phyloP scores from a whole-genome alignment of 2,329 filamentous ascomycete genomes.

The Raffaelea deltoideospora region DNA sequence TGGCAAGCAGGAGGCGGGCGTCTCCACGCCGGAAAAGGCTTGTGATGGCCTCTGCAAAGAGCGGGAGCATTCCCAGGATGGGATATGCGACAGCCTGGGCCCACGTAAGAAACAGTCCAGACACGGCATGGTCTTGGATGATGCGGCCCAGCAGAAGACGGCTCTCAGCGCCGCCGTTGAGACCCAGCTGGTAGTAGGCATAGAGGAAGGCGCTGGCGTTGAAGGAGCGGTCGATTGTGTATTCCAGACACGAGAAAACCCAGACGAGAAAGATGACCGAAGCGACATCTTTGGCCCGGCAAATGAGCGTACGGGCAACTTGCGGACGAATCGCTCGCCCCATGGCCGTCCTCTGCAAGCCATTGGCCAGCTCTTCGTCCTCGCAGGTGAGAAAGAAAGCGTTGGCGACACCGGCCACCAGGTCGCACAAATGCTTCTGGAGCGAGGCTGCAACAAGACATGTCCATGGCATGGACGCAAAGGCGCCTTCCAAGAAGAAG shows the following conservation, averaged over 20 bases:
- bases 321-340: neutral
- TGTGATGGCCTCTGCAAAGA: no score
- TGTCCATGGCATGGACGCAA: slow-evolving; percentile 9
- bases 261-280: slow-evolving; percentile 12
- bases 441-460: slow-evolving; percentile 1
- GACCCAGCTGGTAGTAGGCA: slow-evolving; percentile 3
- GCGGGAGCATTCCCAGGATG: no score
- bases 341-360: no score
- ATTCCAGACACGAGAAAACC: slow-evolving; percentile 15
- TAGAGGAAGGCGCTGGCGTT: slow-evolving; percentile 15
- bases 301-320: neutral
- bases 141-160: no score
- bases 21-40: no score
- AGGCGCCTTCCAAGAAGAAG: slow-evolving; percentile 16
- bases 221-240: slow-evolving; percentile 14
- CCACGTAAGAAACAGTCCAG: no score
- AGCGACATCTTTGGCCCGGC: slow-evolving; percentile 2
- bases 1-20: slow-evolving; percentile 1
- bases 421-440: slow-evolving; percentile 10
- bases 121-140: no score
- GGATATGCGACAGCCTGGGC: no score
- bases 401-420: slow-evolving; percentile 3
- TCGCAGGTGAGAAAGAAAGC: slow-evolving; percentile 3
- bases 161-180: no score
- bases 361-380: neutral